Evolutionary conservation across 1,284 basidiomycete species (phyloP).

Genomic region (Golubevia sp.): DNA sequence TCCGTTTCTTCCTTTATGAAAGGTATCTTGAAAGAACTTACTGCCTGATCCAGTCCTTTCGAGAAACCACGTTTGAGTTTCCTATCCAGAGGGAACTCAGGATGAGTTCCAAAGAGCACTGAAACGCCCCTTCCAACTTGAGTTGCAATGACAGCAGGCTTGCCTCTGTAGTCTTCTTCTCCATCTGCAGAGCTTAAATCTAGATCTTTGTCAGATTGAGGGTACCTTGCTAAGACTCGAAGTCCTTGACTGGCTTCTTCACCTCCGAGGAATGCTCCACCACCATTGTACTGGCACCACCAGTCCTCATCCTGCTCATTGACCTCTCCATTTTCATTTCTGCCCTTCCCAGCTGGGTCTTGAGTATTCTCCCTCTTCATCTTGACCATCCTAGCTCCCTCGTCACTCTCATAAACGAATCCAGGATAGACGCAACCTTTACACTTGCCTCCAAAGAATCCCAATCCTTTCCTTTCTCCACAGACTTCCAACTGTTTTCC

Average conservation of each 20-base stretch:
- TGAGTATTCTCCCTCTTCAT: no score
- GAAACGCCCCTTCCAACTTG: neutral
- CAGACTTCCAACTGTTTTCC: slow-evolving; percentile 65
- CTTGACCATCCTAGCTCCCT: slow-evolving; percentile 42
- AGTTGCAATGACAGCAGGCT: neutral
- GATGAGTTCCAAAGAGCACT: neutral
- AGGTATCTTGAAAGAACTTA: no score
- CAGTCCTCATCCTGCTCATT: no score
- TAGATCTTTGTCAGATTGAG: no score
- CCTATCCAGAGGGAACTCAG: neutral
- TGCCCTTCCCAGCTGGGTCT: no score
- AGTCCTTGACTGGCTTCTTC: neutral
- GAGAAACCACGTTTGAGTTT: no score
- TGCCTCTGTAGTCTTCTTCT: neutral
- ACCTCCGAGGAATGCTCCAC: neutral
- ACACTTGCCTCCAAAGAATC: slow-evolving; percentile 69
- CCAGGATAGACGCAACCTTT: slow-evolving; percentile 69
- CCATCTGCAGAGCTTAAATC: no score
- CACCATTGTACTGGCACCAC: neutral
- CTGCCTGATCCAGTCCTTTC: no score
- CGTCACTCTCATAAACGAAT: slow-evolving; percentile 66
- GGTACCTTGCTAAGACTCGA: neutral
- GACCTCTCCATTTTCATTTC: no score
- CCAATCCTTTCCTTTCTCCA: slow-evolving; percentile 65
- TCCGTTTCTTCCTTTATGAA: no score